Evolutionary conservation across 2,329 filamentous ascomycete species (phyloP).

Genomic region (Ophiostoma quercus): DNA sequence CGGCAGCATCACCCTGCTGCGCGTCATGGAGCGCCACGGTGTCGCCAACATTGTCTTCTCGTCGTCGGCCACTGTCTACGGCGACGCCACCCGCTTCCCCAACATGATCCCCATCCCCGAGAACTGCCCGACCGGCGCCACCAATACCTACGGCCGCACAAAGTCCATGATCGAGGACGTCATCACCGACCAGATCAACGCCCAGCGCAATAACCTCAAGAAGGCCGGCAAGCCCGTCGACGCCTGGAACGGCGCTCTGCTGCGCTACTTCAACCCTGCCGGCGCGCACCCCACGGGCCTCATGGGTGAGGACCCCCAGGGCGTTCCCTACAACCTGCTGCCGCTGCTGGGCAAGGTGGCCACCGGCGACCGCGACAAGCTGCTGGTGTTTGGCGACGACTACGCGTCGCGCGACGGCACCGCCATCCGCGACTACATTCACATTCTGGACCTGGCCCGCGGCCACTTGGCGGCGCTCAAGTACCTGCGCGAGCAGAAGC

Average conservation of each 20-base stretch:
- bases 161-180: slow-evolving; percentile 88
- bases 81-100: slow-evolving; percentile 89
- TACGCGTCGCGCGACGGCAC: slow-evolving; percentile 88
- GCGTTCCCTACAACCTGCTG: slow-evolving; percentile 91
- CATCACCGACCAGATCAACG: slow-evolving; percentile 85
- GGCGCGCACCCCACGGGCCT: slow-evolving; percentile 91
- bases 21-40: slow-evolving; percentile 81
- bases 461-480: slow-evolving; percentile 87
- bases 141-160: slow-evolving; percentile 95
- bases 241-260: slow-evolving; percentile 86
- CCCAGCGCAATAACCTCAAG: slow-evolving; percentile 74
- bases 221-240: slow-evolving; percentile 73
- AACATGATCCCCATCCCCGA: slow-evolving; percentile 99
- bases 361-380: slow-evolving; percentile 88
- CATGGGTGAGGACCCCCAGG: slow-evolving; percentile 97
- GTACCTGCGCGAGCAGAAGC: slow-evolving; percentile 76
- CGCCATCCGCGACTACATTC: slow-evolving; percentile 96
- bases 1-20: slow-evolving; percentile 81
- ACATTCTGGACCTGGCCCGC: slow-evolving; percentile 81
- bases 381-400: slow-evolving; percentile 92
- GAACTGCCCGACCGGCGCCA: slow-evolving; percentile 89
- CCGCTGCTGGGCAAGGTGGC: slow-evolving; percentile 93
- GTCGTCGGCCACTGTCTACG: slow-evolving; percentile 95
- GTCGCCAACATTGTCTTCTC: slow-evolving; percentile 98
- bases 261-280: slow-evolving; percentile 97